Evolutionary conservation across 2,329 filamentous ascomycete genomes (phyloP).

Genomic region (Dactylellina cionopaga): DNA sequence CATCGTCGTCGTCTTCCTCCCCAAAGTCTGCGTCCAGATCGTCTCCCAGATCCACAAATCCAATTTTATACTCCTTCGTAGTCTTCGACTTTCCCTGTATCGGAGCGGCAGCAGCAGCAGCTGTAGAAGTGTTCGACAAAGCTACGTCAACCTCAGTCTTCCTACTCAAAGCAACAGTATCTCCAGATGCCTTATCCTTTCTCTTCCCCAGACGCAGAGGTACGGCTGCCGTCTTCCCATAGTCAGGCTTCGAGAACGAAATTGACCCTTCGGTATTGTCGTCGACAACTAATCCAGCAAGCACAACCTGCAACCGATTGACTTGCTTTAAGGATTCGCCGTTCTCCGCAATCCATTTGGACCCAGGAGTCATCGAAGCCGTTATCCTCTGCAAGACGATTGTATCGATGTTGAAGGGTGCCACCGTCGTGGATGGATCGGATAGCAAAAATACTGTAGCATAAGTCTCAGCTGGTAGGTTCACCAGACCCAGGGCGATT

Average conservation of each 20-base stretch:
- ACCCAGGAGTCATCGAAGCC: conserved; percentile 75
- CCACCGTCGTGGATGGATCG: conserved; percentile 67
- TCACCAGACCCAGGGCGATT: conserved; percentile 80
- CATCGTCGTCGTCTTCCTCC: conserved; percentile 78
- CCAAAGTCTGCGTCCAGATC: conserved; percentile 69
- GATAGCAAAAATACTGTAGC: conserved; percentile 85
- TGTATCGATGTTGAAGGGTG: conserved; percentile 70
- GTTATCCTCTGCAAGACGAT: conserved; percentile 65
- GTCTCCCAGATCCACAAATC: conserved; percentile 74
- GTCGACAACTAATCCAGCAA: conserved; percentile 73
- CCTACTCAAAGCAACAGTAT: neutral
- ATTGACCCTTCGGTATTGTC: conserved; percentile 50
- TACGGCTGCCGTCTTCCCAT: conserved; percentile 58
- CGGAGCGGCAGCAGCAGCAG: conserved; percentile 48
- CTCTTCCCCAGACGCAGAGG: conserved; percentile 72
- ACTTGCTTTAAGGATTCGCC: conserved; percentile 55
- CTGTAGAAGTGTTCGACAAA: conserved; percentile 54
- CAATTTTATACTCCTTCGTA: conserved; percentile 67
- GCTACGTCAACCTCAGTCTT: conserved; percentile 51
- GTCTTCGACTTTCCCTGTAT: conserved; percentile 59
- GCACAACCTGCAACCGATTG: conserved; percentile 79
- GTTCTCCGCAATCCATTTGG: conserved; percentile 65
- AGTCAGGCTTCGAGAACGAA: conserved; percentile 63
- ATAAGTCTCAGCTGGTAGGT: conserved; percentile 80
- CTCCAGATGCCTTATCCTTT: conserved; percentile 62